Evolutionary conservation across 2,329 filamentous ascomycete genomes (phyloP).

Genomic region (Phialophora tarda): DNA sequence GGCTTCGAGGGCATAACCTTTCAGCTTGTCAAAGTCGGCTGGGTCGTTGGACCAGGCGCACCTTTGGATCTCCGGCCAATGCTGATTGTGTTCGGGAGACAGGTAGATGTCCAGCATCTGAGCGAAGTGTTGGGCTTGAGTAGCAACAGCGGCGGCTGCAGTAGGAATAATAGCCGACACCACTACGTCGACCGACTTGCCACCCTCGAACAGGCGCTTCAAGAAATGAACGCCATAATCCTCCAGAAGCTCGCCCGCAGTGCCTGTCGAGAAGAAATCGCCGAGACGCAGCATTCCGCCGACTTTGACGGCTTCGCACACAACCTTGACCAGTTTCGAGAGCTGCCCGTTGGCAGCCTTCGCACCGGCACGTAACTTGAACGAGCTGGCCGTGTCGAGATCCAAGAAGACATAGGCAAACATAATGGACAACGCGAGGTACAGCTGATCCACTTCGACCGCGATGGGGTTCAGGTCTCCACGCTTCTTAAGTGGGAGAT

Average conservation of each 20-base stretch:
- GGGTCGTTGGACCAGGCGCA: slow-evolving; percentile 38
- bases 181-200: slow-evolving; percentile 55
- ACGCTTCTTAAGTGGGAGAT: slow-evolving; percentile 40
- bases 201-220: slow-evolving; percentile 56
- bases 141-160: slow-evolving; percentile 61
- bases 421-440: slow-evolving; percentile 40
- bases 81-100: slow-evolving; percentile 46
- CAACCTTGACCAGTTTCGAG: slow-evolving; percentile 38
- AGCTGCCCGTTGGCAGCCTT: slow-evolving; percentile 35
- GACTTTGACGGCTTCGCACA: slow-evolving; percentile 40
- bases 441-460: slow-evolving; percentile 40
- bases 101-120: slow-evolving; percentile 65
- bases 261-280: slow-evolving; percentile 37
- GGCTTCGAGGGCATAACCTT: slow-evolving; percentile 40
- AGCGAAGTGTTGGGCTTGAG: slow-evolving; percentile 63
- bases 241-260: slow-evolving; percentile 47
- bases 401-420: slow-evolving; percentile 44
- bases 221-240: slow-evolving; percentile 64
- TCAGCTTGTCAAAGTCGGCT: slow-evolving; percentile 40
- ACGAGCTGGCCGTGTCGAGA: slow-evolving; percentile 39
- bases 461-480: slow-evolving; percentile 35
- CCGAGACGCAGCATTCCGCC: slow-evolving; percentile 48
- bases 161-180: slow-evolving; percentile 65
- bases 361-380: slow-evolving; percentile 37
- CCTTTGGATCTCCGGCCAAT: slow-evolving; percentile 40